Percentiles rank a stretch among this genome's conserved stretches.
These are phyloP conservation scores for Candida pseudofarinosa DNA, from an alignment of 805 yeast species.

Conservation along the genomic window DNA sequence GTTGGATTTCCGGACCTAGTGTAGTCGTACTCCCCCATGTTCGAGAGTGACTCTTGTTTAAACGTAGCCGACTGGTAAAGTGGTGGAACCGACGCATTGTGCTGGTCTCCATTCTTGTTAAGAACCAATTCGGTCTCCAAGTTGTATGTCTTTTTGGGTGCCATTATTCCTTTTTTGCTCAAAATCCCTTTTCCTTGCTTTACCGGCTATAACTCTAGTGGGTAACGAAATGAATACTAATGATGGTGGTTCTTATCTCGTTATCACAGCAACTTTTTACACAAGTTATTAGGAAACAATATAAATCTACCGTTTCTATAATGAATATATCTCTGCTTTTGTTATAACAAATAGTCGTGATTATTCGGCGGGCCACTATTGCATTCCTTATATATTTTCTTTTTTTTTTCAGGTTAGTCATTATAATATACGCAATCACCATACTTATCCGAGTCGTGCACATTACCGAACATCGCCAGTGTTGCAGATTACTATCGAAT, in stretches of 20 bases:
- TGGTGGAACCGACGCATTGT: conserved; percentile 81
- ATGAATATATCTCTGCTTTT: too few species aligned
- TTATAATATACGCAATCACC: not conserved
- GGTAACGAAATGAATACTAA: too few species aligned
- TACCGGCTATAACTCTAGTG: too few species aligned
- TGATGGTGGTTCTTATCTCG: too few species aligned
- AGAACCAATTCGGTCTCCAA: conserved; percentile 70
- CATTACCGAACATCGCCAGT: not conserved
- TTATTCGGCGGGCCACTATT: too few species aligned
- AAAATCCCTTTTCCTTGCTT: too few species aligned
- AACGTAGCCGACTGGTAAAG: conserved; percentile 93
- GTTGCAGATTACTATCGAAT: too few species aligned
- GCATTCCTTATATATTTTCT: too few species aligned
- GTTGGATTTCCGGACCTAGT: conserved; percentile 96
- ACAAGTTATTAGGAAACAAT: too few species aligned
- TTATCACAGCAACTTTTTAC: too few species aligned
- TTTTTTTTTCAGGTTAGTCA: not conserved
- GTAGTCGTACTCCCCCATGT: conserved; percentile 70
- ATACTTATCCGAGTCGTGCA: not conserved
- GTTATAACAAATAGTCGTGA: too few species aligned
- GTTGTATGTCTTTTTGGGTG: conserved; percentile 37
- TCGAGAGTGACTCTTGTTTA: conserved; percentile 67
- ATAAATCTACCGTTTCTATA: too few species aligned
- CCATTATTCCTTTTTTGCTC: conserved; percentile 9
- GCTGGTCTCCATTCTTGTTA: conserved; percentile 58